Conservation (phyloP, 345 rosid genomes). For the Nasturtium officinale region DNA sequence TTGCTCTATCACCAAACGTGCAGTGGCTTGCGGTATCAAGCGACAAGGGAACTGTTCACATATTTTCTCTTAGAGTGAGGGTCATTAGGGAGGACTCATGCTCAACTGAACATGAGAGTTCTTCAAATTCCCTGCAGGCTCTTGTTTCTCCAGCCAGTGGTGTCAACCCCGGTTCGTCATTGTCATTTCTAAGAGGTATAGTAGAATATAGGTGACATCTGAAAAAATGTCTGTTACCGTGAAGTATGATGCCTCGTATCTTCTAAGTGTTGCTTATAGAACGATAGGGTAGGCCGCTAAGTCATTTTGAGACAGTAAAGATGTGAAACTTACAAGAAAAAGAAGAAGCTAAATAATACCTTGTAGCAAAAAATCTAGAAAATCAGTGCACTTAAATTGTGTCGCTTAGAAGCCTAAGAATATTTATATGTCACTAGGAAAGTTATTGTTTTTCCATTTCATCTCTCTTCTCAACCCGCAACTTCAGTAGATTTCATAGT, state of each 20-base stretch:
- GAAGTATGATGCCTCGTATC: not conserved
- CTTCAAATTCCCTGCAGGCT: conserved; percentile 65
- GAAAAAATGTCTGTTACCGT: too few relatives aligned
- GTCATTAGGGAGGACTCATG: conserved; percentile 70
- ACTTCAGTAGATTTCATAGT: not conserved
- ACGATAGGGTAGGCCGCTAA: not conserved
- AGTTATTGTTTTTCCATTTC: not conserved
- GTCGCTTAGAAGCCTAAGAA: too few relatives aligned
- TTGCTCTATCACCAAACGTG: conserved; percentile 71
- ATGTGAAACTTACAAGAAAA: conserved; percentile 7
- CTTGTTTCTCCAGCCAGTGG: conserved; percentile 70
- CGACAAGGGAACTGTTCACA: conserved; percentile 85
- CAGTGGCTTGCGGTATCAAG: conserved; percentile 95
- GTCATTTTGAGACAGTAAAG: not conserved
- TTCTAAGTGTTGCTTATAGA: conserved; percentile 8
- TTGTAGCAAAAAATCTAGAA: not conserved
- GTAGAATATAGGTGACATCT: conserved; percentile 2
- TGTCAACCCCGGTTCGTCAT: conserved; percentile 79
- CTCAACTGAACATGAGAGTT: conserved; percentile 53
- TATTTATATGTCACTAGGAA: conserved; percentile 8
- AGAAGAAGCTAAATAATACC: not conserved
- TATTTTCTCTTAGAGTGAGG: conserved; percentile 83
- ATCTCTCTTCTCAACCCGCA: not conserved
- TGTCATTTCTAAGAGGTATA: conserved; percentile 87
- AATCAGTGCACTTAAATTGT: conserved; percentile 1